Base-by-base conservation (phyloP, 23 red algal species). In the Gracilariopsis chorda region DNA sequence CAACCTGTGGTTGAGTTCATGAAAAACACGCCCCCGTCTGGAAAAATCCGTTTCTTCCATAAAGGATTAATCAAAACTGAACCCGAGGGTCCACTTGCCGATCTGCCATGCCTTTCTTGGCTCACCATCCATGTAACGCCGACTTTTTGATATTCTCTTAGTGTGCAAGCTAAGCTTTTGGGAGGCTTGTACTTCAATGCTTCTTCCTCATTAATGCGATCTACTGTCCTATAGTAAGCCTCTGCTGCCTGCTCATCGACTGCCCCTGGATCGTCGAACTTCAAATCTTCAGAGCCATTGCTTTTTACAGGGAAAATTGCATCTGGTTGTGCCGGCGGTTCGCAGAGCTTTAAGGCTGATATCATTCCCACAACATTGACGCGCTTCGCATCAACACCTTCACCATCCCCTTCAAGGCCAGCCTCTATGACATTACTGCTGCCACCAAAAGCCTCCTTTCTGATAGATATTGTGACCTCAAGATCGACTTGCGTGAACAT, bases 1-100 rank as follows among this genome's bases (percentile, higher is more conserved):
- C 72, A 48, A 45, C 84, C 85, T 23, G 70, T 86, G 4, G 82
- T 77, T 6, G 55, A 28, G 51, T 94, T 94, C 47, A 87, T 64
- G 60, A 63, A 94, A 90, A 94, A 94, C 43, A 83, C 57, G 73
- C 72, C 67, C 36, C 92, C 92, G 41, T 88, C 83, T 7, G 69
- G 48, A 52, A 90, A 90, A 1, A 60, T 3, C n/a, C 69, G 33
- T 37, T 78, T 45, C 47, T 78, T 83, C 92, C 92, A 94, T 30
- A 94, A 13, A 28, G 92, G 92, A 82, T 87, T 87, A 34, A 91
- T 49, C 41, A 73, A 46, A 71, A 47, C 13, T 39, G 48, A 41
- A 34, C n/a, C 51, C 2, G 88, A 25, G 6, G 29, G 42, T 20
- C 45, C 75, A 9, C 55, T 43, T 17, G 27, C 77, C 41, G 21